A percentile compares a stretch with the other conserved stretches of the same genome.
phyloP scores from a whole-genome alignment of 495 filamentous ascomycete species.

The Jackrogersella multiformis region DNA sequence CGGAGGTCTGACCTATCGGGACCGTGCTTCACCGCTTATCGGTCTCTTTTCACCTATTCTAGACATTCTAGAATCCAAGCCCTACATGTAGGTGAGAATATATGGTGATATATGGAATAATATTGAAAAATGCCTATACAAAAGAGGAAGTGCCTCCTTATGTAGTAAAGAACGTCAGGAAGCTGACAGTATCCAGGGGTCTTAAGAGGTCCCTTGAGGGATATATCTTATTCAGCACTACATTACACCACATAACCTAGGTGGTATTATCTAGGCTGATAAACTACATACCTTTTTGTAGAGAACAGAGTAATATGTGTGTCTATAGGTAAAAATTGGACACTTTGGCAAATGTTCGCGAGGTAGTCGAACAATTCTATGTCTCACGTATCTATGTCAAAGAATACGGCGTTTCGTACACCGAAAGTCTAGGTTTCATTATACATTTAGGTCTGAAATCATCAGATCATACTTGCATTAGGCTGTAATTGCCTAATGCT shows the following conservation, averaged over 20 bases:
- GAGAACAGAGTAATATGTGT: neutral
- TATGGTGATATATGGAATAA: neutral
- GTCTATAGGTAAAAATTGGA: neutral
- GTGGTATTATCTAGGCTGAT: neutral
- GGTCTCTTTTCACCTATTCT: neutral
- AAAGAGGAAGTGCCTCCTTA: neutral
- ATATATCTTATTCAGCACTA: no score
- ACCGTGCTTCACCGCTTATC: neutral
- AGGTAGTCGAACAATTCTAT: neutral
- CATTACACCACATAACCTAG: neutral
- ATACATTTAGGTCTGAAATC: neutral
- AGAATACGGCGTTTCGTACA: neutral
- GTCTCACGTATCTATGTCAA: neutral
- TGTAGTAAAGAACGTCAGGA: neutral
- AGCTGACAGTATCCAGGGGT: neutral
- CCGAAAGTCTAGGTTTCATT: neutral
- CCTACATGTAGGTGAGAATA: slow-evolving; percentile 1
- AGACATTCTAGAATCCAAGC: neutral
- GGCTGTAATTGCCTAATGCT: slow-evolving; percentile 45
- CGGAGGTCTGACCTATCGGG: neutral
- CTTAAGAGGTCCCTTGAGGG: neutral
- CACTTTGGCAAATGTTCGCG: neutral
- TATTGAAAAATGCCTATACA: neutral
- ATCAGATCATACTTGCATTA: slow-evolving; percentile 6
- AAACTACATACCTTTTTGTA: neutral